A percentile compares a stretch with the other conserved stretches of the same genome.
Conservation (phyloP, 176 grass and related monocot species). For the Lolium multiflorum region DNA sequence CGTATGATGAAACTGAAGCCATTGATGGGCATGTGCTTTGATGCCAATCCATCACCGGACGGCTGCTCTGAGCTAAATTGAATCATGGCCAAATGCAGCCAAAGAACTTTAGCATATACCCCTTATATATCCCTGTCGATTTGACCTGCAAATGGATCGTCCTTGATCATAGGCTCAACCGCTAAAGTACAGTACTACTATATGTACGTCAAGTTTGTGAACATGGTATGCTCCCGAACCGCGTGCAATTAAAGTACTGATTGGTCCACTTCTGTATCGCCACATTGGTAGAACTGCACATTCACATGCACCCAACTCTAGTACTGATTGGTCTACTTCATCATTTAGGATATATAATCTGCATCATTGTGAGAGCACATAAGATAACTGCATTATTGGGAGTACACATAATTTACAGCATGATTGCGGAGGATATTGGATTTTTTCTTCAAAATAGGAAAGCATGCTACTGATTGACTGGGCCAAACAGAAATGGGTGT, state of each 20-base stretch:
- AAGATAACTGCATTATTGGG: background rate
- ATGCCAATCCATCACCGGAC: background rate
- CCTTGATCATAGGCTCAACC: background rate
- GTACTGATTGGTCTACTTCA: background rate
- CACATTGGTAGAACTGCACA: slow-evolving; percentile 9
- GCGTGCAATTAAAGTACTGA: background rate
- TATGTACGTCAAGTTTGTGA: background rate
- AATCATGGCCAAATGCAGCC: background rate
- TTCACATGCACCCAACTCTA: slow-evolving; percentile 12
- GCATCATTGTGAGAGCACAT: too few relatives aligned
- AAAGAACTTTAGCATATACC: background rate
- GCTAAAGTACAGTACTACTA: background rate
- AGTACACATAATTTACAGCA: background rate
- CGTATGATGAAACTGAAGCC: too few relatives aligned
- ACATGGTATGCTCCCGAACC: background rate
- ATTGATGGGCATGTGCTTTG: background rate
- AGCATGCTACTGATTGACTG: background rate
- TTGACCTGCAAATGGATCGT: background rate
- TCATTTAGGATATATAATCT: background rate
- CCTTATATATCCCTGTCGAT: background rate
- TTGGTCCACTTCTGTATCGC: slow-evolving; percentile 17
- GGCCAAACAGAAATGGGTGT: too few relatives aligned
- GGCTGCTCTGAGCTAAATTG: background rate
- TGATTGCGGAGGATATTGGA: background rate
- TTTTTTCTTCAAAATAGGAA: background rate